Conservation (phyloP, 495 filamentous ascomycete species). For the Apodospora peruviana region DNA sequence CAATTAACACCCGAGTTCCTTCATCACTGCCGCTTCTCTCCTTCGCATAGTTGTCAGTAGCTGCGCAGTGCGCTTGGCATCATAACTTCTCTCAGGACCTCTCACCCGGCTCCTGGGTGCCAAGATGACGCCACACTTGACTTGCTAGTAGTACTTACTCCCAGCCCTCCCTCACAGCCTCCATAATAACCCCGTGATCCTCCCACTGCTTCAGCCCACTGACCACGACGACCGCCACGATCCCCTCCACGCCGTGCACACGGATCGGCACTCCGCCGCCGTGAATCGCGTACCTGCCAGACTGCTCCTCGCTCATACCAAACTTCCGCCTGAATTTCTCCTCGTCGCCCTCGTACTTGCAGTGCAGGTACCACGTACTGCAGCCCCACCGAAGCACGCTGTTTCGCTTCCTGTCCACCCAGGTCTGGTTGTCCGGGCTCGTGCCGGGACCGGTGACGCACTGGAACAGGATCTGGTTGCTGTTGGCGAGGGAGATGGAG, state of each 20-base stretch:
- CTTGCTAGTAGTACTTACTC: too few relatives aligned
- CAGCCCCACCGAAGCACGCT: conserved; percentile 63
- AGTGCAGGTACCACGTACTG: conserved; percentile 60
- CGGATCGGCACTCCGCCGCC: conserved; percentile 68
- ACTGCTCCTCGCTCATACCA: conserved; percentile 25
- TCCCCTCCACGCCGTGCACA: conserved; percentile 63
- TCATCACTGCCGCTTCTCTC: too few relatives aligned
- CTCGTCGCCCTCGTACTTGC: conserved; percentile 55
- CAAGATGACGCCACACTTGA: too few relatives aligned
- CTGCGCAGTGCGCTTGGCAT: too few relatives aligned
- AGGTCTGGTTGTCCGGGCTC: conserved; percentile 56
- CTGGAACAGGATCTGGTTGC: conserved; percentile 47
- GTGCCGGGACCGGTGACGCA: conserved; percentile 48
- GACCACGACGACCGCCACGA: conserved; percentile 69
- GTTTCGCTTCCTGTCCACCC: conserved; percentile 53
- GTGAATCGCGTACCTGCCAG: conserved; percentile 65
- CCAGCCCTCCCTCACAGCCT: conserved; percentile 52
- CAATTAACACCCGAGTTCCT: too few relatives aligned
- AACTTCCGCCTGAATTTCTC: conserved; percentile 11
- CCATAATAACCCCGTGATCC: conserved; percentile 69
- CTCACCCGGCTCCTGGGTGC: too few relatives aligned
- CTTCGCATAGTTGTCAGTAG: too few relatives aligned
- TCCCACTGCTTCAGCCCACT: conserved; percentile 72
- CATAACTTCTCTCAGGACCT: too few relatives aligned
- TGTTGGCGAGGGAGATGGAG: conserved; percentile 57